Evolutionary conservation across 331 rosid genomes (phyloP).

Genomic region (Quercus phellos): DNA sequence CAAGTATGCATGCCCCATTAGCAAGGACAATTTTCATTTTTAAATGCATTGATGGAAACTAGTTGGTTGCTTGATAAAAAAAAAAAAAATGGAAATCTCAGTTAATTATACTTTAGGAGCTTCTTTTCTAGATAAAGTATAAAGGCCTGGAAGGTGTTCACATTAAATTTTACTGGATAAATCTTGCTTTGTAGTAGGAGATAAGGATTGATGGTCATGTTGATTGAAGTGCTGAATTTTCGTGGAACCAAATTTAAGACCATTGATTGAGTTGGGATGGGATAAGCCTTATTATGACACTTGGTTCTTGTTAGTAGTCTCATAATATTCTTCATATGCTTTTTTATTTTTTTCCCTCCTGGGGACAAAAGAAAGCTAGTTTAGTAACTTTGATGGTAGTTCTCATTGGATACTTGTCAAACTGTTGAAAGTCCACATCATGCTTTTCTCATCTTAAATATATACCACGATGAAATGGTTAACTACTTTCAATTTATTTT

Average conservation of each 20-base stretch:
- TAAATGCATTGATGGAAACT: neutral
- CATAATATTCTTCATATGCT: no score
- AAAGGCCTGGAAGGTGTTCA: neutral
- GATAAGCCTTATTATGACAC: neutral
- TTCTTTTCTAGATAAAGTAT: neutral
- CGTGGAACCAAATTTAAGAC: neutral
- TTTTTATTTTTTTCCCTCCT: no score
- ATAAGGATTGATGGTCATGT: neutral
- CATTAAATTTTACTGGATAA: neutral
- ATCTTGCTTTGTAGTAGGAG: neutral
- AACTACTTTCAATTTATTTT: slow-evolving; percentile 1
- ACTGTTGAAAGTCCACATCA: neutral
- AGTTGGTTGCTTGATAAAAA: neutral
- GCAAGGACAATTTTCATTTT: neutral
- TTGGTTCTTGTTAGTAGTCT: neutral
- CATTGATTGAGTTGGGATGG: neutral
- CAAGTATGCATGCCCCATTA: neutral
- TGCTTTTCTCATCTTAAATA: slow-evolving; percentile 2
- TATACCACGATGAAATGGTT: slow-evolving; percentile 1
- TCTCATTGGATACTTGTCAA: neutral
- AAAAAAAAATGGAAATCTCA: neutral
- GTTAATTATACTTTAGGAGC: neutral
- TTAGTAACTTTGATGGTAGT: neutral
- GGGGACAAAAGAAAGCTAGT: neutral
- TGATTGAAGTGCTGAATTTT: neutral